Base-by-base conservation (phyloP, 768 basidiomycete species). In the Agrocybe praecox region DNA sequence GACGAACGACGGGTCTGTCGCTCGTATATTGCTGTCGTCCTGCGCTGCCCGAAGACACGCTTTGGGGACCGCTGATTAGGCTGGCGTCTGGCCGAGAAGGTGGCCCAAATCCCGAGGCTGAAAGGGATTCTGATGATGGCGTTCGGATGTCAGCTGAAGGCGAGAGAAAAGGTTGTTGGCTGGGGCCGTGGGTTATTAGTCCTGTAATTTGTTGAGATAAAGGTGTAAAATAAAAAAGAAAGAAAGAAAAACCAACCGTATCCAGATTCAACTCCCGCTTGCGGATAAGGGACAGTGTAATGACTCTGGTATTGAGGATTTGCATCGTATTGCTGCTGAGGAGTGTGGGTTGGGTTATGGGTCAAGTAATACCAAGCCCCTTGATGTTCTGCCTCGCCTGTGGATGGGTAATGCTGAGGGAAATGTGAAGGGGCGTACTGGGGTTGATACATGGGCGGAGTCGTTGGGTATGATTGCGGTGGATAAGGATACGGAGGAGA, bases 341-440 rank as follows among this genome's bases (percentile, higher is more conserved):
- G 59, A 34, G 59, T 54, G 18, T 60, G 36, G 15, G 69, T 26
- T 1, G 67, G 59, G 52, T 14, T 40, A 12, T 71, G 69, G 36
- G 75, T 75, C 19, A 81, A 62, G 58, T 84, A 85, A 76, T 80
- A 86, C 82, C 82, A 84, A 1, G 74, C 68, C n/a, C 76, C 77
- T 57, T 74, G 79, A n/a, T 68, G 68, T 6, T 80, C 81, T n/a
- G 68, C 64, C 5, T 74, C 74, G 2, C 52, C 57, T 15, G 71
- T 57, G 17, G 67, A 62, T 10, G 62, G 49, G 62, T 63, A 76
- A 47, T 70, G 72, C 36, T 74, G 78, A n/a, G 69, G 24, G 59
- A 75, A 79, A 12, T 72, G 71, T 1, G 75, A 58, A 6, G 72
- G 63, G 17, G 69, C 49, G 56, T 75, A 80, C 22, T 62, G 81